A percentile compares a stretch with the other conserved stretches of the same genome.
These are phyloP conservation scores for Ascochyta lentis DNA, from an alignment of 2,329 filamentous ascomycete species.

Conservation along the genomic window DNA sequence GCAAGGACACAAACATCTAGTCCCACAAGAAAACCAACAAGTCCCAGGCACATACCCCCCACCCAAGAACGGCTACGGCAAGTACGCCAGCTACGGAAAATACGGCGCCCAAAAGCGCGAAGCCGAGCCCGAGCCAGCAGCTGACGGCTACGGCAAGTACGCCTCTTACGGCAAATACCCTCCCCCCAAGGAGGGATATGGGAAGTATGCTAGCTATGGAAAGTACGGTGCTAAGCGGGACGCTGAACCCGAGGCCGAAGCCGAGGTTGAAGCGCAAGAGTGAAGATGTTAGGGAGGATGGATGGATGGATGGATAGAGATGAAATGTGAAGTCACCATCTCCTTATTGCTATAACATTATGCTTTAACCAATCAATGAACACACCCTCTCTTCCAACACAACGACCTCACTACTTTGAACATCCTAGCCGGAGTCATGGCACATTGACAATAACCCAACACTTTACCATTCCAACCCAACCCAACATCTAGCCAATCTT, in stretches of 20 bases:
- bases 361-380: too few species aligned
- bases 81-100: constrained; percentile 20
- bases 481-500: too few species aligned
- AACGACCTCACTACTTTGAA: too few species aligned
- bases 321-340: too few species aligned
- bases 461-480: too few species aligned
- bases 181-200: constrained; percentile 20
- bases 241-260: background rate
- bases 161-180: constrained; percentile 16
- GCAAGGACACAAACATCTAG: too few species aligned
- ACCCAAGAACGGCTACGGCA: constrained; percentile 22
- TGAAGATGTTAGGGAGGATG: background rate
- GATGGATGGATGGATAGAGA: too few species aligned
- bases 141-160: constrained; percentile 13
- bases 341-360: too few species aligned
- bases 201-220: constrained; percentile 25
- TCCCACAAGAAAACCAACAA: too few species aligned
- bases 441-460: too few species aligned
- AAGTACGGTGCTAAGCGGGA: constrained; percentile 10
- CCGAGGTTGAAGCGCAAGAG: constrained; percentile 1
- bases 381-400: too few species aligned
- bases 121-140: constrained; percentile 2
- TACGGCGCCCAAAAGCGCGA: constrained; percentile 5
- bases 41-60: constrained; percentile 19
- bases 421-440: too few species aligned